Evolutionary conservation across 2,329 filamentous ascomycete species (phyloP), one percentile per base, ranked within the genome.

Genomic region (Fusarium liriodendri): DNA sequence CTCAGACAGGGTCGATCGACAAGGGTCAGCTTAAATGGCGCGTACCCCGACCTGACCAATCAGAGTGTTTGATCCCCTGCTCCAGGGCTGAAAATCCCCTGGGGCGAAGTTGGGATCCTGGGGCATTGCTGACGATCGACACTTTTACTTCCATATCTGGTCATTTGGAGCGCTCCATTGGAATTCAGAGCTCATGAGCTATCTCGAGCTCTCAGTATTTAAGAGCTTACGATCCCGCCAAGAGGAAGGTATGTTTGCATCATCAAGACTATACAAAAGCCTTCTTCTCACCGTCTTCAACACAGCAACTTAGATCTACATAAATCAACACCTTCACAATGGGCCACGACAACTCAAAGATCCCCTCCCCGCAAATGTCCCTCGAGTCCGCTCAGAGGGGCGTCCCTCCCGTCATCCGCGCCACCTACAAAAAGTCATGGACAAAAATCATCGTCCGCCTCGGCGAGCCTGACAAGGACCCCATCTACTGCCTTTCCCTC

Each of bases 341-440:
- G 47, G 62, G 64, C 14, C 58, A 62, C 54, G 57, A 35, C 20
- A 40, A 70, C 32, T 73, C 62, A 29, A 57, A 50, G 16, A 5
- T 54, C 14, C 45, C 45, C 22, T 6, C 50, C 14, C 32, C 64
- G 18, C 32, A 66, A 47, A 42, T 57, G 20, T 58, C 62, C 11
- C 40, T 42, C 10, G 40, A 62, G 27, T 61, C 57, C 16, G n/a
- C 33, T 18, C 27, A 60, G n/a, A 29, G 58, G 64, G 52, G 38
- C 20, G 14, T 72, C 18, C 20, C 65, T 3, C 33, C 38, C 4
- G 13, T 60, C 13, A 35, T 77, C n/a, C 58, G 42, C 18, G 45
- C 64, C 25, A 22, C 66, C 2, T 67, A 64, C 58, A 62, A 72
- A 8, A 69, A 74, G 25, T 54, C 67, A 2, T 62, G 54, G 13